Evolutionary conservation across 768 basidiomycete genomes (phyloP).

Genomic region (Podaxis sp.): DNA sequence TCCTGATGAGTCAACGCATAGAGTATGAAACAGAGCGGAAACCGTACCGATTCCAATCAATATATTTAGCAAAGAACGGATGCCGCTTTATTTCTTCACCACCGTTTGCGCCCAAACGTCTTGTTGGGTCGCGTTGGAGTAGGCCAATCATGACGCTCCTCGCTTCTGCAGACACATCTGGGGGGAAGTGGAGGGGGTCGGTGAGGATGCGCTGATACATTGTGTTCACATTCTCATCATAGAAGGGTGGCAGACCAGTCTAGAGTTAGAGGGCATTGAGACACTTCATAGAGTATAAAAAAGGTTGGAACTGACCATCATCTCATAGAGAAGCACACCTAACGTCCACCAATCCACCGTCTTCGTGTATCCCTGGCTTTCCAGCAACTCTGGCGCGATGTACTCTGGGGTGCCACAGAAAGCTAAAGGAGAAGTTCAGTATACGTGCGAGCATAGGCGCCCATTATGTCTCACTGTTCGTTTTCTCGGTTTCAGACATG

Average conservation of each 20-base stretch:
- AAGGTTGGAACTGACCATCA: constrained; percentile 59
- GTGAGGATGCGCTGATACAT: constrained; percentile 96
- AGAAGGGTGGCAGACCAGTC: constrained; percentile 97
- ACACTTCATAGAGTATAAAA: constrained; percentile 6
- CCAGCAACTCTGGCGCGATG: constrained; percentile 94
- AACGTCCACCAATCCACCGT: constrained; percentile 99
- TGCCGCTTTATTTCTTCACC: constrained; percentile 96
- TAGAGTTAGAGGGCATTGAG: constrained; percentile 25
- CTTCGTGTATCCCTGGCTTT: constrained; percentile 95
- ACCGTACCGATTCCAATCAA: constrained; percentile 80
- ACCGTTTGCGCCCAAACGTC: constrained; percentile 86
- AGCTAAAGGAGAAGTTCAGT: constrained; percentile 36
- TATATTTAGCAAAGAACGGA: constrained; percentile 90
- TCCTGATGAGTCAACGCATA: background rate
- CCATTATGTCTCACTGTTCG: constrained; percentile 65
- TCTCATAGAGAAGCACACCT: constrained; percentile 94
- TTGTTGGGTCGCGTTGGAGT: constrained; percentile 82
- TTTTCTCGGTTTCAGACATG: constrained; percentile 97
- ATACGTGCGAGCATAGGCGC: background rate
- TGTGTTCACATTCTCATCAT: constrained; percentile 97
- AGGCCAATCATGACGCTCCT: constrained; percentile 84
- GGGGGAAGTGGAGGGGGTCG: constrained; percentile 89
- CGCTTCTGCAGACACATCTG: constrained; percentile 86
- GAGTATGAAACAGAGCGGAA: constrained; percentile 5
- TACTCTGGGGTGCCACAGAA: constrained; percentile 99